phyloP scores from a whole-genome alignment of 208 protist species.

The Trypanosoma boissoni region DNA sequence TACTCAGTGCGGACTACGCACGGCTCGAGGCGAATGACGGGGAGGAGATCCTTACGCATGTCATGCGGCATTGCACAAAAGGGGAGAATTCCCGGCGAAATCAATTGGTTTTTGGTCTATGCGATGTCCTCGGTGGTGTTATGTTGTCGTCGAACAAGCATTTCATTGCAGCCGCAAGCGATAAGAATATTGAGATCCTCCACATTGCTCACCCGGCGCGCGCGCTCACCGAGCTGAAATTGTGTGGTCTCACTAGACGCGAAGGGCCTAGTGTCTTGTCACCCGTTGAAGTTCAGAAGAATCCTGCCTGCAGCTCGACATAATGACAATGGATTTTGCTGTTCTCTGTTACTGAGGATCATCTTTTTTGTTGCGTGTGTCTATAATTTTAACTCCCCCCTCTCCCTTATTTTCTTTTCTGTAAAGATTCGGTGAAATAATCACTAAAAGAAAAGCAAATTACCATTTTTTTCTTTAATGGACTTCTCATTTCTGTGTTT shows the following conservation, averaged over 20 bases:
- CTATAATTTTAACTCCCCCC: too few relatives aligned
- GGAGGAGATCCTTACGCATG: slow-evolving; percentile 4
- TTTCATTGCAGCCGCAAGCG: slow-evolving; percentile 37
- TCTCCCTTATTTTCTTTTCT: too few relatives aligned
- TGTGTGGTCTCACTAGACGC: slow-evolving; percentile 30
- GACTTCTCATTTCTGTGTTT: too few relatives aligned
- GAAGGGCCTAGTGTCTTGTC: slow-evolving; percentile 46
- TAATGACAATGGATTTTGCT: background rate
- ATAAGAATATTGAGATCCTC: slow-evolving; percentile 40
- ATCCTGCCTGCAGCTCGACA: too few relatives aligned
- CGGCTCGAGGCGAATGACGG: background rate
- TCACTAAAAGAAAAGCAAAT: too few relatives aligned
- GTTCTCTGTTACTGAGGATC: too few relatives aligned
- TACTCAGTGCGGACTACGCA: slow-evolving; percentile 33
- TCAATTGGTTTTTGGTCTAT: slow-evolving; percentile 57
- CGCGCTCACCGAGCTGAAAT: slow-evolving; percentile 66
- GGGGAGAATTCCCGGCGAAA: slow-evolving; percentile 50
- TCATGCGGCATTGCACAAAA: slow-evolving; percentile 23
- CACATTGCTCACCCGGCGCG: slow-evolving; percentile 54
- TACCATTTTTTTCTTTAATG: too few relatives aligned
- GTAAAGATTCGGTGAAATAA: too few relatives aligned
- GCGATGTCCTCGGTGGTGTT: slow-evolving; percentile 45
- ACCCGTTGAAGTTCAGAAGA: slow-evolving; percentile 7
- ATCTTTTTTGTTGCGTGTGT: too few relatives aligned
- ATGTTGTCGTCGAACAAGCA: slow-evolving; percentile 61